Conservation (phyloP, 495 filamentous ascomycete genomes). For the Schizothecium vesticola region DNA sequence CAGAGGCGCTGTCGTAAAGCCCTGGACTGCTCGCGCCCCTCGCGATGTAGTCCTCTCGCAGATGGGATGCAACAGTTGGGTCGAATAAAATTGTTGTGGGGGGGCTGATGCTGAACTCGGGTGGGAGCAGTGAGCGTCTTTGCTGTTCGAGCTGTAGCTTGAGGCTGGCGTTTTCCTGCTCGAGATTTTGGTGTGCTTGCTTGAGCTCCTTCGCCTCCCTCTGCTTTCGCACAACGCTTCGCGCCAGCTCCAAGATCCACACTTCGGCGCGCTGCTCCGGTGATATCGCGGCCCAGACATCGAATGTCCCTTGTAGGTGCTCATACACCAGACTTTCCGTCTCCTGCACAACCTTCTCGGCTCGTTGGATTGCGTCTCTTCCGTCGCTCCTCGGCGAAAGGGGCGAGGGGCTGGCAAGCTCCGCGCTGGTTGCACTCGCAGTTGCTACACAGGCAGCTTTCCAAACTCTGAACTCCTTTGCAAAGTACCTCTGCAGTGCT, state of each 20-base stretch:
- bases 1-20: constrained; percentile 39
- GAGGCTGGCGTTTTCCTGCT: constrained; percentile 68
- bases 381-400: constrained; percentile 31
- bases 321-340: constrained; percentile 57
- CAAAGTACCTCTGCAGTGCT: constrained; percentile 59
- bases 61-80: constrained; percentile 32
- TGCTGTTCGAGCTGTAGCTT: constrained; percentile 64
- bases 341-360: constrained; percentile 37
- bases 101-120: constrained; percentile 62
- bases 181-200: constrained; percentile 53
- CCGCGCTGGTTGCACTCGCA: constrained; percentile 37
- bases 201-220: constrained; percentile 60
- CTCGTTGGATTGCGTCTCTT: constrained; percentile 36
- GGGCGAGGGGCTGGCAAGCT: constrained; percentile 32
- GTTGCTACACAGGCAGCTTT: constrained; percentile 40
- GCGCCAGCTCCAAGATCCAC: constrained; percentile 75
- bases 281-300: constrained; percentile 61
- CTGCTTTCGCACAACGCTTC: constrained; percentile 62
- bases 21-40: constrained; percentile 29
- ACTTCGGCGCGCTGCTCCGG: constrained; percentile 52
- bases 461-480: constrained; percentile 60
- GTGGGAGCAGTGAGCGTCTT: constrained; percentile 61
- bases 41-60: constrained; percentile 28
- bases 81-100: constrained; percentile 58
- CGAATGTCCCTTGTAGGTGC: constrained; percentile 65